Conservation (phyloP, 176 grass and related monocot genomes). For the Zea mays region Zm-B73-REFERENCE-NAM-5.0 NC_050103.1:148823501-148824000, state of each 20-base stretch:
- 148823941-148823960: conserved; percentile 13
- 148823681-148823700: too few species aligned
- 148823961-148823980: not conserved
- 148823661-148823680: too few species aligned
- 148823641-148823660: not conserved
- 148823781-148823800: conserved; percentile 93
- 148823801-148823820: conserved; percentile 97
- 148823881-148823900: conserved; percentile 60
- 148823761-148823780: conserved; percentile 83
- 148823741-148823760: not conserved
- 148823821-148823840: conserved; percentile 99
- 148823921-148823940: conserved; percentile 97
- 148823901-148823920: conserved; percentile 74
- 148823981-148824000: not conserved
- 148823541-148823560: conserved; percentile 62
- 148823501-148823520: too few species aligned
- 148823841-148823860: conserved; percentile 86
- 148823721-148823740: conserved; percentile 3
- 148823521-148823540: conserved; percentile 84
- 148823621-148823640: conserved; percentile 71
- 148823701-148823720: too few species aligned
- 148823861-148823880: conserved; percentile 76
- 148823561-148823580: conserved; percentile 54
- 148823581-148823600: conserved; percentile 98
- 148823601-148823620: conserved; percentile 97